These are phyloP conservation scores for Colletotrichum theobromicola DNA, from an alignment of 2,329 filamentous ascomycete species.

Conservation along the genomic window DNA sequence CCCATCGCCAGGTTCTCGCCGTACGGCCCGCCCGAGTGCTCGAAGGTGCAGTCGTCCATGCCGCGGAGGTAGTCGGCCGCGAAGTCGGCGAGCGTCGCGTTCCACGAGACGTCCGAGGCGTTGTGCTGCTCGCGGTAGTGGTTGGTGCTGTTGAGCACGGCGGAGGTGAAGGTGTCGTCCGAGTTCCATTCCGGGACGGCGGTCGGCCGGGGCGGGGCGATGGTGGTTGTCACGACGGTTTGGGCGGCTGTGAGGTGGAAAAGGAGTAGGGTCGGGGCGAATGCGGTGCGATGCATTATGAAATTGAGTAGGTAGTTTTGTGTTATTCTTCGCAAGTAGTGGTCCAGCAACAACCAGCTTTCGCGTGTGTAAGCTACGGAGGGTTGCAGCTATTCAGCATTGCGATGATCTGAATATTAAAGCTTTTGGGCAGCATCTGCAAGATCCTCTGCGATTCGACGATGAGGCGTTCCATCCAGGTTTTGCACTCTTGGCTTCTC, in stretches of 20 bases:
- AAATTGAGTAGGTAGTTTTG: not conserved
- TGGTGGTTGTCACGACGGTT: conserved; percentile 24
- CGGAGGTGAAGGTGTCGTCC: conserved; percentile 47
- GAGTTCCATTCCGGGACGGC: conserved; percentile 35
- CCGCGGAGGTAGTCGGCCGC: conserved; percentile 54
- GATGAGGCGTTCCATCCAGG: not conserved
- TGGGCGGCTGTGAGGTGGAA: not conserved
- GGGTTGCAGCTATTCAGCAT: not conserved
- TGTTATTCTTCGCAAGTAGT: not conserved
- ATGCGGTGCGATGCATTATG: not conserved
- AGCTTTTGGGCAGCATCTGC: not conserved
- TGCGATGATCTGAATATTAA: not conserved
- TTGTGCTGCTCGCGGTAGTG: conserved; percentile 68
- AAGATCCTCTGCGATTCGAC: not conserved
- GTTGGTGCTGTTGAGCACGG: conserved; percentile 72
- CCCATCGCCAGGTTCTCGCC: conserved; percentile 79
- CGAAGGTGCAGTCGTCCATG: conserved; percentile 46
- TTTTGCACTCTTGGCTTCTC: not conserved
- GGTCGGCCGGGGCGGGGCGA: conserved; percentile 27
- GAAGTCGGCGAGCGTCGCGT: conserved; percentile 63
- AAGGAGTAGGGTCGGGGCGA: not conserved
- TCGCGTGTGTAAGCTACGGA: not conserved
- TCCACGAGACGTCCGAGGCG: conserved; percentile 66
- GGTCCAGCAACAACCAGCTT: not conserved
- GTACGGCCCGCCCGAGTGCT: conserved; percentile 66